Evolutionary conservation across 139 green algal genomes (phyloP).

Genomic region (Marvania coccoides): DNA sequence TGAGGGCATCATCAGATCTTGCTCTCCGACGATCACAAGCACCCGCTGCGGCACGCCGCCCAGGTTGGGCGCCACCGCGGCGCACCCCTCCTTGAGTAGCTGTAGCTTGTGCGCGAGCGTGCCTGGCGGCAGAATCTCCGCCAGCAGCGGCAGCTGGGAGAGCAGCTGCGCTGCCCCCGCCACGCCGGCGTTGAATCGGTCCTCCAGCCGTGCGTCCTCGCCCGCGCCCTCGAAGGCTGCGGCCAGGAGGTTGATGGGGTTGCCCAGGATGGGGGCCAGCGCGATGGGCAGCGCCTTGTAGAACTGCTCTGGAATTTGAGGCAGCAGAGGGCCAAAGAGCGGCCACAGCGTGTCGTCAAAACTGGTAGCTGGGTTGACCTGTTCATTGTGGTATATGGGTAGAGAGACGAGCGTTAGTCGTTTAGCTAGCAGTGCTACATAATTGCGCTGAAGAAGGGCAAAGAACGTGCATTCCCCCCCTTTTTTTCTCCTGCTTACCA

Average conservation of each 20-base stretch:
- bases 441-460: no score
- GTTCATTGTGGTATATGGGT: conserved; percentile 57
- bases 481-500: background rate
- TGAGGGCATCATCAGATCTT: conserved; percentile 60
- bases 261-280: conserved; percentile 70
- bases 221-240: conserved; percentile 19
- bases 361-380: conserved; percentile 86
- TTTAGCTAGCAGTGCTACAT: no score
- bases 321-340: conserved; percentile 53
- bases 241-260: conserved; percentile 64
- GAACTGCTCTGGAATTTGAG: conserved; percentile 31
- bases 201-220: background rate
- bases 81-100: conserved; percentile 44
- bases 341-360: conserved; percentile 68
- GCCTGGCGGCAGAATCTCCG: conserved; percentile 55
- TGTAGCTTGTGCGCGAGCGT: conserved; percentile 70
- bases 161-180: conserved; percentile 31
- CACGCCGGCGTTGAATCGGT: background rate
- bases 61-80: conserved; percentile 13
- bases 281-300: conserved; percentile 69
- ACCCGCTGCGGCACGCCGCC: conserved; percentile 51
- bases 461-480: no score
- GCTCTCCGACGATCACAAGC: conserved; percentile 50
- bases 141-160: conserved; percentile 55
- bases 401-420: no score